Conservation (phyloP, 2,329 filamentous ascomycete genomes). For the Trichocomaceae sp. region DNA sequence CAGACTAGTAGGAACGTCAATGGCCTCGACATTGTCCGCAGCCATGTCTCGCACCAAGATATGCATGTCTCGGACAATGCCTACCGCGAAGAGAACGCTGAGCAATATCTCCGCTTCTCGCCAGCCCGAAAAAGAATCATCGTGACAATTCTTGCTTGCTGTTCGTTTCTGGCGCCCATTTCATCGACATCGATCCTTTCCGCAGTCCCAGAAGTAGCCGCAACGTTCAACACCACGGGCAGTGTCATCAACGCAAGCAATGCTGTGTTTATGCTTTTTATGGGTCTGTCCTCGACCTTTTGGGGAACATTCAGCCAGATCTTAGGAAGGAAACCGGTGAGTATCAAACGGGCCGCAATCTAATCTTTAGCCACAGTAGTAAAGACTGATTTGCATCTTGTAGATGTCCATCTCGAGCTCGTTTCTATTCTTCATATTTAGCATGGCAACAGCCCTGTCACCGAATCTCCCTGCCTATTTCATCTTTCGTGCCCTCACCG, state of each 20-base stretch:
- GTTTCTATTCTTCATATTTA: slow-evolving; percentile 60
- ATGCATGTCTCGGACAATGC: slow-evolving; percentile 23
- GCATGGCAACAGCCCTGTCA: slow-evolving; percentile 64
- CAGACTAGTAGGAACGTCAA: slow-evolving; percentile 1
- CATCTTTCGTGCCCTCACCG: slow-evolving; percentile 66
- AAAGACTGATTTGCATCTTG: slow-evolving; percentile 3
- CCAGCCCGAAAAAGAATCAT: slow-evolving; percentile 58
- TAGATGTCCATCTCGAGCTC: slow-evolving; percentile 56
- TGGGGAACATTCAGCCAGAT: slow-evolving; percentile 67
- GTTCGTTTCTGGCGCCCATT: slow-evolving; percentile 68
- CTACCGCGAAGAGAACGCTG: slow-evolving; percentile 41
- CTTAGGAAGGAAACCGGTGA: slow-evolving; percentile 53
- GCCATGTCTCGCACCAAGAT: slow-evolving; percentile 29
- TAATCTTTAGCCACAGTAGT: not conserved
- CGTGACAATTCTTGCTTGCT: slow-evolving; percentile 63
- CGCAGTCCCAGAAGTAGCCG: slow-evolving; percentile 67
- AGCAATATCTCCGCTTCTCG: slow-evolving; percentile 59
- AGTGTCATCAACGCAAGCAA: slow-evolving; percentile 68
- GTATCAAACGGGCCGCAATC: slow-evolving; percentile 19
- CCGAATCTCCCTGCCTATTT: slow-evolving; percentile 67
- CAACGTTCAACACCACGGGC: slow-evolving; percentile 58
- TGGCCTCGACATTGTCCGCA: slow-evolving; percentile 26
- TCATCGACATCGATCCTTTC: slow-evolving; percentile 67
- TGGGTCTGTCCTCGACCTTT: slow-evolving; percentile 63
- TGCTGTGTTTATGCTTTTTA: slow-evolving; percentile 66